Evolutionary conservation across 2,329 filamentous ascomycete genomes (phyloP).

Genomic region (Beauveria medogensis): DNA sequence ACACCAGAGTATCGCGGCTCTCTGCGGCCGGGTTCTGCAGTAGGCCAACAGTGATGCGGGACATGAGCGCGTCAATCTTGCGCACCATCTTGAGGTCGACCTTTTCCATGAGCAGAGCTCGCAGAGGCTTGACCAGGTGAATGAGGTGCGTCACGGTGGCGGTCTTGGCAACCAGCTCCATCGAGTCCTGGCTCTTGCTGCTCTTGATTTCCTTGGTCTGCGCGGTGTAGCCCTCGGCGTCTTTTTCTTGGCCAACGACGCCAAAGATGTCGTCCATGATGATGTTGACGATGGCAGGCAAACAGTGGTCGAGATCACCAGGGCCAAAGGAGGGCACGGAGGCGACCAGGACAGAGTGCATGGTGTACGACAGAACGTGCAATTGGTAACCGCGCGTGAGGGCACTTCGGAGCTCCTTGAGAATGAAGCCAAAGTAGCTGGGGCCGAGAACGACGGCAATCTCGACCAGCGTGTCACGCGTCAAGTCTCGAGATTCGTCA

Average conservation of each 20-base stretch:
- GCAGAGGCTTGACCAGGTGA: constrained; percentile 69
- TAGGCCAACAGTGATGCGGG: constrained; percentile 74
- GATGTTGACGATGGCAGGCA: constrained; percentile 67
- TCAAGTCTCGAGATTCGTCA: constrained; percentile 83
- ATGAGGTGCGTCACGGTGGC: constrained; percentile 68
- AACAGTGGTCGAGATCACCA: constrained; percentile 84
- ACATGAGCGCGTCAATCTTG: constrained; percentile 84
- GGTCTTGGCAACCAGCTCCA: constrained; percentile 82
- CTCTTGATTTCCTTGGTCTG: constrained; percentile 98
- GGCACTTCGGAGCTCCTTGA: constrained; percentile 80
- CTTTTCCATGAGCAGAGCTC: constrained; percentile 71
- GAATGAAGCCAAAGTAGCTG: constrained; percentile 79
- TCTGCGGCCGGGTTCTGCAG: constrained; percentile 72
- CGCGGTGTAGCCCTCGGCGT: constrained; percentile 88
- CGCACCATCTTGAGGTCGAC: constrained; percentile 74
- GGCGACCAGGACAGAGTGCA: constrained; percentile 81
- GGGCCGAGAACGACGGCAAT: constrained; percentile 76
- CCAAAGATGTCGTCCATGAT: constrained; percentile 99
- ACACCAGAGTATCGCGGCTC: constrained; percentile 76
- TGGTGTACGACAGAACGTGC: constrained; percentile 88
- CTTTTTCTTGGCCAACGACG: constrained; percentile 85
- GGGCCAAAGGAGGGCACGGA: constrained; percentile 64
- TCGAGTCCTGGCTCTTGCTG: constrained; percentile 96
- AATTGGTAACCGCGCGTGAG: constrained; percentile 83
- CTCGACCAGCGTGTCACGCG: constrained; percentile 77